Conservation (phyloP, 2,329 filamentous ascomycete genomes). For the Sclerotinia minor region DNA sequence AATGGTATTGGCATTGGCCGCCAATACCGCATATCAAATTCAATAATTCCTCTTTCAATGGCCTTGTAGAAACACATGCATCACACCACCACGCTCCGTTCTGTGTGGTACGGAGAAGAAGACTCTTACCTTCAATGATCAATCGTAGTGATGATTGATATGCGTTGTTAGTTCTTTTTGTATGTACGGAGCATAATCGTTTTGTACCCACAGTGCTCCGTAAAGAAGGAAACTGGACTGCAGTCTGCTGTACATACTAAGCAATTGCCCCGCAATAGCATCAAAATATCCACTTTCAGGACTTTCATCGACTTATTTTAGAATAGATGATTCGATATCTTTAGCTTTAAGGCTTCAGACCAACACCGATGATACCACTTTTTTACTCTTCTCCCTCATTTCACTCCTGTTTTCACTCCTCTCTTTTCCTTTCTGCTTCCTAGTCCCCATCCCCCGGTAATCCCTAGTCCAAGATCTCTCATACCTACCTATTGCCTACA, state of each 20-base stretch:
- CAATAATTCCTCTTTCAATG: neutral
- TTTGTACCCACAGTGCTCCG: neutral
- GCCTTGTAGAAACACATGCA: neutral
- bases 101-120: neutral
- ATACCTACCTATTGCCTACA: neutral
- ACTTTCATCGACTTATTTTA: neutral
- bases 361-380: neutral
- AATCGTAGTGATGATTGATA: neutral
- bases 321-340: neutral
- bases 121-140: neutral
- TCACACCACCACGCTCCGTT: neutral
- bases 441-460: neutral
- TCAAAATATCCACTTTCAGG: conserved; percentile 1
- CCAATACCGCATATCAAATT: conserved; percentile 1
- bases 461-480: neutral
- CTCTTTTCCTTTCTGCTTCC: neutral
- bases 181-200: no score
- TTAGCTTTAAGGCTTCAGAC: neutral
- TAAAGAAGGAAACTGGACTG: neutral
- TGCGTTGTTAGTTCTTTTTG: neutral
- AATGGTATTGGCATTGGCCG: neutral
- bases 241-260: neutral
- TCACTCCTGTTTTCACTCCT: no score
- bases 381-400: no score
- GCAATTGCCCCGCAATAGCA: neutral